Conservation (phyloP, 2,329 filamentous ascomycete species). For the Trichoderma atrobrunneum region DNA sequence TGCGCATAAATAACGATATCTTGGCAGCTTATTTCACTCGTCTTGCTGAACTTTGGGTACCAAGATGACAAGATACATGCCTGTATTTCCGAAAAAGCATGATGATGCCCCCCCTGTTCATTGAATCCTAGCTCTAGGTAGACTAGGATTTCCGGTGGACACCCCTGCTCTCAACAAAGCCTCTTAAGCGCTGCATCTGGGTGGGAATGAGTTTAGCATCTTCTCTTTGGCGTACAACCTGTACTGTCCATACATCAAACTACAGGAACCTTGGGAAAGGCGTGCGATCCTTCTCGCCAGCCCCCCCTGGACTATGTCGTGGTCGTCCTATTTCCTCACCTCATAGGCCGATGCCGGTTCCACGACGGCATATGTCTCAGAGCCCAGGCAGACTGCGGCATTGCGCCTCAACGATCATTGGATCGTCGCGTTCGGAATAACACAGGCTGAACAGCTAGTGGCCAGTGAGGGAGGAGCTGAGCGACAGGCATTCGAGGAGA, state of each 20-base stretch:
- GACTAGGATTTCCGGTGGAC: not conserved
- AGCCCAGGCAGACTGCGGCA: not conserved
- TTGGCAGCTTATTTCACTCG: not conserved
- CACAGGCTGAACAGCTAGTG: not conserved
- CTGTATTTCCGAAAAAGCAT: not conserved
- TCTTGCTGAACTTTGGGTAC: not conserved
- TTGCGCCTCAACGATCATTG: not conserved
- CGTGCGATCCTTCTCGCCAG: not conserved
- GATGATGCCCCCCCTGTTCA: not conserved
- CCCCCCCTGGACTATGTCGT: not conserved
- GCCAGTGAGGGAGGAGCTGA: not conserved
- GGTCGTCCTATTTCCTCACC: not conserved
- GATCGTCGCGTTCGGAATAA: not conserved
- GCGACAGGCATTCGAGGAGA: not conserved
- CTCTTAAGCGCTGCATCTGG: conserved; percentile 5
- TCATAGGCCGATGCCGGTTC: not conserved
- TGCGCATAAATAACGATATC: not conserved
- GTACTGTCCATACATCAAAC: not conserved
- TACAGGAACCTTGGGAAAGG: not conserved
- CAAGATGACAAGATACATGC: not conserved
- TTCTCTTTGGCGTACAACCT: not conserved
- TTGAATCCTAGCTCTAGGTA: not conserved
- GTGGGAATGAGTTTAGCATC: not conserved
- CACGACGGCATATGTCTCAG: not conserved
- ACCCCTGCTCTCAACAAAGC: not conserved